These are phyloP conservation scores for Penicillium janthinellum DNA, from an alignment of 2,329 filamentous ascomycete genomes.

Conservation along the genomic window DNA sequence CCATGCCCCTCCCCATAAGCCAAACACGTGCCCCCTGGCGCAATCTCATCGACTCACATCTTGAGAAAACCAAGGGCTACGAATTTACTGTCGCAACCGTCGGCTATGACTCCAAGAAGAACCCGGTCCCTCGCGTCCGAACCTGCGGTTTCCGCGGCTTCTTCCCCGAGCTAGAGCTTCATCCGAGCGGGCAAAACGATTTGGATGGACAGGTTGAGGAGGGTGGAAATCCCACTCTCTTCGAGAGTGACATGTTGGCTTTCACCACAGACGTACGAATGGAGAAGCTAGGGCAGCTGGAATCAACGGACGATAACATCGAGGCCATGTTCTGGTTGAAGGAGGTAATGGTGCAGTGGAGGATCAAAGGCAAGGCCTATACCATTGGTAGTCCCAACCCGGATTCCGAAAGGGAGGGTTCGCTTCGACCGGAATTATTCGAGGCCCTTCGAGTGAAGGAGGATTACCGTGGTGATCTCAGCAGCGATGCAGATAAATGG, in stretches of 20 bases:
- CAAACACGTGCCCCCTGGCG: constrained; percentile 32
- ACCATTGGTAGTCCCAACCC: constrained; percentile 71
- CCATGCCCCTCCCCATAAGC: constrained; percentile 15
- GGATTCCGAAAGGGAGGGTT: constrained; percentile 48
- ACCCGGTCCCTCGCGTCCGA: constrained; percentile 35
- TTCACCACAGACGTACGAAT: constrained; percentile 89
- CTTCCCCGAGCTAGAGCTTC: constrained; percentile 66
- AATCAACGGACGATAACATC: constrained; percentile 66
- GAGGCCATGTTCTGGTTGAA: constrained; percentile 84
- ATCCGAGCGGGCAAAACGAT: constrained; percentile 73
- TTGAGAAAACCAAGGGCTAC: constrained; percentile 25
- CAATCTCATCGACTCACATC: constrained; percentile 27
- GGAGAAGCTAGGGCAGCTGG: constrained; percentile 77
- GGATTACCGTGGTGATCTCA: constrained; percentile 27
- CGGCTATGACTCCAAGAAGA: constrained; percentile 16
- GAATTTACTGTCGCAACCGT: constrained; percentile 35
- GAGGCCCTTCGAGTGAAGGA: constrained; percentile 52
- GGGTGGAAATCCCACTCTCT: constrained; percentile 65
- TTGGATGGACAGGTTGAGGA: constrained; percentile 45
- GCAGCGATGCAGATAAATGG: constrained; percentile 56
- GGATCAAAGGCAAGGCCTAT: constrained; percentile 74
- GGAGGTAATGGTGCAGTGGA: constrained; percentile 76
- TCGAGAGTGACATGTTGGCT: constrained; percentile 74
- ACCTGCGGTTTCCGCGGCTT: constrained; percentile 85
- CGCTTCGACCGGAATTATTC: constrained; percentile 59